phyloP scores from a whole-genome alignment of 1,284 basidiomycete species.

The Cryptococcus sp. region DNA sequence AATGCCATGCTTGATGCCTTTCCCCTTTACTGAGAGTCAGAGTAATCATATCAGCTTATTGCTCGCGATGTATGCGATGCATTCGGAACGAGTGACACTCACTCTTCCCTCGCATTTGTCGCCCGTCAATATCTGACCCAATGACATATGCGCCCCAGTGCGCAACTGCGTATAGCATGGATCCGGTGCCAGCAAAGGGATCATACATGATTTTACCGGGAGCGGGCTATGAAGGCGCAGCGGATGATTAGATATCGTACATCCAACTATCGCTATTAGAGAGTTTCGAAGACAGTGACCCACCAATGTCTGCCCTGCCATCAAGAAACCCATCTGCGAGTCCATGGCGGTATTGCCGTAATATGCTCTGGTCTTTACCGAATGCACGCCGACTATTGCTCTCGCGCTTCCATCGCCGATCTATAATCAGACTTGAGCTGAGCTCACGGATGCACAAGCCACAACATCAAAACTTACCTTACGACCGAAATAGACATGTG shows the following conservation, averaged over 20 bases:
- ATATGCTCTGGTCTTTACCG: constrained; percentile 86
- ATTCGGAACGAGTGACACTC: constrained; percentile 9
- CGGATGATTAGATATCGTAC: neutral
- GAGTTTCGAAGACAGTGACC: constrained; percentile 6
- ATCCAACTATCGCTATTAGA: neutral
- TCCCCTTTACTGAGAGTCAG: constrained; percentile 51
- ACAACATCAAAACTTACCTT: constrained; percentile 65
- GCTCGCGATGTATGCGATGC: neutral
- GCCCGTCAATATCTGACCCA: constrained; percentile 95
- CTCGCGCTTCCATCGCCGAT: constrained; percentile 72
- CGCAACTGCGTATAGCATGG: constrained; percentile 82
- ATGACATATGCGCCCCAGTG: constrained; percentile 85
- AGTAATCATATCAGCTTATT: neutral
- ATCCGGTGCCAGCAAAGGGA: constrained; percentile 95
- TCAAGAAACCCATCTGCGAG: constrained; percentile 86
- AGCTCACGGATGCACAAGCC: neutral
- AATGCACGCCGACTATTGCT: constrained; percentile 66
- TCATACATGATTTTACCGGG: constrained; percentile 92
- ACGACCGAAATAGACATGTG: constrained; percentile 75
- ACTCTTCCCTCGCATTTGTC: constrained; percentile 92
- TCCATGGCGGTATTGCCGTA: constrained; percentile 99
- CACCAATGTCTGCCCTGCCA: constrained; percentile 93
- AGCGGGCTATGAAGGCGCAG: constrained; percentile 61
- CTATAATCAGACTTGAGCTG: constrained; percentile 52
- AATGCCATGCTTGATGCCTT: constrained; percentile 63